Conservation (phyloP, 2,329 filamentous ascomycete genomes). For the Penicillium sp. region DNA sequence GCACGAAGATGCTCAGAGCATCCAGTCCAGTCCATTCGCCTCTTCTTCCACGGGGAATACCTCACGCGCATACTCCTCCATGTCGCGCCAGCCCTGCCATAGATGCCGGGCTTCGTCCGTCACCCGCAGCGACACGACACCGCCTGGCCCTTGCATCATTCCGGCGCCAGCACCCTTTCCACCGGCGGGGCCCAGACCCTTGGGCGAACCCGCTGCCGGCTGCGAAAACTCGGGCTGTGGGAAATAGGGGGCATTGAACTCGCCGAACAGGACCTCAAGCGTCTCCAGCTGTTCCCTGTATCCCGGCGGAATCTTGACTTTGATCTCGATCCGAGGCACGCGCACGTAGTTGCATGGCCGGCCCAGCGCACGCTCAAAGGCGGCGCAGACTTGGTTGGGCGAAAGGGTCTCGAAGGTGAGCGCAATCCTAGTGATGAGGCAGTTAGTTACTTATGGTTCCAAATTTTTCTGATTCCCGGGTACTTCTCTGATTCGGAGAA, state of each 20-base stretch:
- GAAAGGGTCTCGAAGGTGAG: conserved; percentile 88
- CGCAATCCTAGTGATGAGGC: conserved; percentile 62
- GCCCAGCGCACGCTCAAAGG: conserved; percentile 75
- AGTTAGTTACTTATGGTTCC: conserved; percentile 6
- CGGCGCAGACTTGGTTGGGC: conserved; percentile 74
- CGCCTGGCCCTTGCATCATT: conserved; percentile 52
- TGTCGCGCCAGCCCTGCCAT: conserved; percentile 86
- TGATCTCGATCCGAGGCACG: conserved; percentile 72
- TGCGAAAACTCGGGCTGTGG: conserved; percentile 56
- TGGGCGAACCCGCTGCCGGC: conserved; percentile 38
- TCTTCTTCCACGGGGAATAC: conserved; percentile 94
- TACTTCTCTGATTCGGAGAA: too few relatives aligned
- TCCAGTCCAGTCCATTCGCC: conserved; percentile 92
- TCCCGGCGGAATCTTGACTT: conserved; percentile 79
- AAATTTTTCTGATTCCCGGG: too few relatives aligned
- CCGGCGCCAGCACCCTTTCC: conserved; percentile 45
- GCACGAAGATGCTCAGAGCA: conserved; percentile 49
- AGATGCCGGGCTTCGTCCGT: conserved; percentile 74
- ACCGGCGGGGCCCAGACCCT: conserved; percentile 37
- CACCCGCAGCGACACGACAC: conserved; percentile 61
- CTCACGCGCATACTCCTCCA: conserved; percentile 93
- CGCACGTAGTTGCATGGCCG: conserved; percentile 75
- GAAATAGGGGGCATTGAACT: conserved; percentile 61
- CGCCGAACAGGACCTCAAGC: conserved; percentile 59
- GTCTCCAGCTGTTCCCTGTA: conserved; percentile 83